Conservation (phyloP, 805 yeast species). For the Candida maesae region DNA sequence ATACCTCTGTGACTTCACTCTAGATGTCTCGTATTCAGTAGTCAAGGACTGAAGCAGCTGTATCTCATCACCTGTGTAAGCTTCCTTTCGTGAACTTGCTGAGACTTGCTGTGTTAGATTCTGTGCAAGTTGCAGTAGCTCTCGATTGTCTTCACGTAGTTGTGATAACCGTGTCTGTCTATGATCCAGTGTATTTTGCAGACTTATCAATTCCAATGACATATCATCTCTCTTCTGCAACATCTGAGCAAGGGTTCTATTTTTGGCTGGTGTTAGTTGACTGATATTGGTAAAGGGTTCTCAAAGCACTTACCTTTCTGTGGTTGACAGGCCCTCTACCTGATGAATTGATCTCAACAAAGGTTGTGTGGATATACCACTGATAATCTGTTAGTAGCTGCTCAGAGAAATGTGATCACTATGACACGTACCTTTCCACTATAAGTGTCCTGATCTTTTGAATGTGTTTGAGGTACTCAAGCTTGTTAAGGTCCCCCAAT, state of each 20-base stretch:
- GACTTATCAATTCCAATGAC: conserved; percentile 7
- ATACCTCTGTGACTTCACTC: conserved; percentile 4
- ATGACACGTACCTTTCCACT: conserved; percentile 13
- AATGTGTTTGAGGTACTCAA: conserved; percentile 9
- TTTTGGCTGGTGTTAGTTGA: too few species aligned
- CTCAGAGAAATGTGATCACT: too few species aligned
- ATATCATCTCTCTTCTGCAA: background rate
- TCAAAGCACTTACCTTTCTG: conserved; percentile 18
- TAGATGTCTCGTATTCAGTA: conserved; percentile 6
- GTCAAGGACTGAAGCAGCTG: too few species aligned
- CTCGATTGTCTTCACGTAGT: background rate
- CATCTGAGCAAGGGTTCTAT: background rate
- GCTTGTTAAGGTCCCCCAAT: conserved; percentile 6
- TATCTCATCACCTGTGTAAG: background rate
- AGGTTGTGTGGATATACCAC: conserved; percentile 18
- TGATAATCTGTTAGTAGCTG: background rate
- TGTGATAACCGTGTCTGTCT: background rate
- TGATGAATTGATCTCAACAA: conserved; percentile 25
- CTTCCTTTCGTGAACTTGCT: background rate
- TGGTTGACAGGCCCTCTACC: conserved; percentile 21
- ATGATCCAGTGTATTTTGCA: conserved; percentile 3
- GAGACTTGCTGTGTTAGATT: background rate
- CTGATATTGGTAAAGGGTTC: conserved; percentile 5
- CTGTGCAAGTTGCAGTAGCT: conserved; percentile 3
- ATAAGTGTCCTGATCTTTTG: conserved; percentile 15